These are phyloP conservation scores for Yamadazyma sp. DNA, from an alignment of 1,139 yeast genomes.

Conservation along the genomic window DNA sequence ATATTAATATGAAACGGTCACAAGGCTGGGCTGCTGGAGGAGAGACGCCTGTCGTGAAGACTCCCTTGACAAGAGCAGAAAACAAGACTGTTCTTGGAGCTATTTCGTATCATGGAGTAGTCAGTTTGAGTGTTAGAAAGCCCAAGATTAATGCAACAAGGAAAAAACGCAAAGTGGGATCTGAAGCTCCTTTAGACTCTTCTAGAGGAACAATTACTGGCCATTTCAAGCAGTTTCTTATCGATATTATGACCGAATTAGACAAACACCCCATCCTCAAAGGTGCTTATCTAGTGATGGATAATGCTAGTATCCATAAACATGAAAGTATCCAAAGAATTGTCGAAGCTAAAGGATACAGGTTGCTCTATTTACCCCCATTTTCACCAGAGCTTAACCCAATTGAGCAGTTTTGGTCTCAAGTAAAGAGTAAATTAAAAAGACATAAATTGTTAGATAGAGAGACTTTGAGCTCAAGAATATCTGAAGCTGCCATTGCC, in stretches of 20 bases:
- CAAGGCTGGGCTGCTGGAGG: constrained; percentile 9
- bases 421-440: constrained; percentile 10
- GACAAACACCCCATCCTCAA: constrained; percentile 9
- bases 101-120: constrained; percentile 9
- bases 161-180: constrained; percentile 2
- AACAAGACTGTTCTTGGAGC: constrained; percentile 14
- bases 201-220: neutral
- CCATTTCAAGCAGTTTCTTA: neutral
- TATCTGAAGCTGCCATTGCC: constrained; percentile 11
- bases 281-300: constrained; percentile 9
- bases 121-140: constrained; percentile 10
- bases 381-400: constrained; percentile 7
- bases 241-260: constrained; percentile 7
- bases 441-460: constrained; percentile 10
- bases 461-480: constrained; percentile 10
- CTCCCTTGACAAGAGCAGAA: neutral
- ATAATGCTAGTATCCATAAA: constrained; percentile 4
- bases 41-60: constrained; percentile 1
- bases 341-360: constrained; percentile 11
- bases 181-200: neutral
- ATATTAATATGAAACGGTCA: constrained; percentile 11
- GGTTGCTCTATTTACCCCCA: constrained; percentile 12
- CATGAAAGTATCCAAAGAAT: constrained; percentile 11
- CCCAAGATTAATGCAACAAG: constrained; percentile 2
- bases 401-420: constrained; percentile 13